Evolutionary conservation across 1,139 yeast species (phyloP).

Genomic region (Pichia sp.): DNA sequence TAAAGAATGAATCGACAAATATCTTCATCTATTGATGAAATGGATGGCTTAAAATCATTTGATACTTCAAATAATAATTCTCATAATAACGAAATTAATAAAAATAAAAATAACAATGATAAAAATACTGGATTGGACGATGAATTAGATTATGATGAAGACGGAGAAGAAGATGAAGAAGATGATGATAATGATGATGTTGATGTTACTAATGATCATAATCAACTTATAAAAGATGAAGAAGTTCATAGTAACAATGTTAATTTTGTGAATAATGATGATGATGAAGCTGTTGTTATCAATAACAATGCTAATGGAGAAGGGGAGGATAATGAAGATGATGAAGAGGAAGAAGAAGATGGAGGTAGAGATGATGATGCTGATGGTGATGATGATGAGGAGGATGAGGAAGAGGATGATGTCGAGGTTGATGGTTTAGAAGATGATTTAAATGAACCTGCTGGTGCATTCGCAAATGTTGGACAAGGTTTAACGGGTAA

Average conservation of each 20-base stretch:
- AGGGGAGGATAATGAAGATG: slow-evolving; percentile 23
- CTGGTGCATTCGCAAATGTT: slow-evolving; percentile 85
- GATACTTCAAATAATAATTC: too few species aligned
- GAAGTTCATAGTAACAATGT: slow-evolving; percentile 7
- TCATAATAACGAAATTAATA: too few species aligned
- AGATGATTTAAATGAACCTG: slow-evolving; percentile 55
- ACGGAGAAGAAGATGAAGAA: slow-evolving; percentile 2
- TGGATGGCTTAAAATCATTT: too few species aligned
- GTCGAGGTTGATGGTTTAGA: slow-evolving; percentile 30
- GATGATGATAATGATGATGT: slow-evolving; percentile 3
- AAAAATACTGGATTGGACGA: neutral
- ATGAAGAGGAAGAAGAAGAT: slow-evolving; percentile 30
- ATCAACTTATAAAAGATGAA: slow-evolving; percentile 2
- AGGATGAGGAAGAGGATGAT: slow-evolving; percentile 19
- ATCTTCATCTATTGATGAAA: too few species aligned
- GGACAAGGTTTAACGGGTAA: slow-evolving; percentile 87
- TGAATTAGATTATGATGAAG: neutral
- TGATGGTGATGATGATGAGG: slow-evolving; percentile 3
- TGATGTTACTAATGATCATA: slow-evolving; percentile 4
- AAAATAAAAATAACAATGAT: slow-evolving; percentile 9
- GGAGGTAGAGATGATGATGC: slow-evolving; percentile 6
- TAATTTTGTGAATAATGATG: slow-evolving; percentile 7
- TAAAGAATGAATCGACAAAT: too few species aligned
- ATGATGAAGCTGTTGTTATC: slow-evolving; percentile 77
- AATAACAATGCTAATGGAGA: slow-evolving; percentile 91